Percentiles rank a stretch among this genome's conserved stretches.
Conservation (phyloP, 148 eudicot species). For the Chenopodium album region DNA sequence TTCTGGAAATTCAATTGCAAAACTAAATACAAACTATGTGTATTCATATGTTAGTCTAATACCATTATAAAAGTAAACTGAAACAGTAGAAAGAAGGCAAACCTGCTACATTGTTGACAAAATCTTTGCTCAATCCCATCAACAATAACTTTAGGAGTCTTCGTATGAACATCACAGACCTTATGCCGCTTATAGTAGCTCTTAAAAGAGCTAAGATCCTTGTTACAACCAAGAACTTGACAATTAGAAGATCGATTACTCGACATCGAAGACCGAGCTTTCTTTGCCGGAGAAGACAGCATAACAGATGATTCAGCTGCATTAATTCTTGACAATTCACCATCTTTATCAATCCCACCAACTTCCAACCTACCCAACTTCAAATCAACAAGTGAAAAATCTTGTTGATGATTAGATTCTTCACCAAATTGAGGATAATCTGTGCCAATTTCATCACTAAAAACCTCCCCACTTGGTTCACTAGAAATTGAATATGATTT, state of each 20-base stretch:
- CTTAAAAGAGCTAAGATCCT: constrained; percentile 43
- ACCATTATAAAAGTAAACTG: not conserved
- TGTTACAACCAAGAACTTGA: constrained; percentile 48
- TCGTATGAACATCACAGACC: constrained; percentile 52
- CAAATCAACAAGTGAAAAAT: constrained; percentile 37
- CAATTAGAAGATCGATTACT: constrained; percentile 30
- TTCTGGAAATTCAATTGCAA: not conserved
- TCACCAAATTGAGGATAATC: constrained; percentile 30
- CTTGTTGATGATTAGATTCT: constrained; percentile 28
- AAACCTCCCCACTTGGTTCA: constrained; percentile 29
- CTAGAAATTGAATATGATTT: constrained; percentile 30
- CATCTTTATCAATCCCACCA: constrained; percentile 14
- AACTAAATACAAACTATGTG: not conserved
- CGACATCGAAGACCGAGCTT: constrained; percentile 24
- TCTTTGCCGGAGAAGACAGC: constrained; percentile 33
- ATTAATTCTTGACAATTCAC: constrained; percentile 7
- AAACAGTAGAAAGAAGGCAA: constrained; percentile 14
- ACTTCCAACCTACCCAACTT: constrained; percentile 41
- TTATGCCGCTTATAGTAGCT: constrained; percentile 49
- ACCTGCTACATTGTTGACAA: constrained; percentile 67
- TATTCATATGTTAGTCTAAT: not conserved
- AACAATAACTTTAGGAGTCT: constrained; percentile 42
- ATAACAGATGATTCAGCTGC: constrained; percentile 3
- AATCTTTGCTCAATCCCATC: constrained; percentile 49
- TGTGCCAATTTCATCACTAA: constrained; percentile 33